phyloP scores from a whole-genome alignment of 2,329 filamentous ascomycete genomes.

The Lachnellula cervina region DNA sequence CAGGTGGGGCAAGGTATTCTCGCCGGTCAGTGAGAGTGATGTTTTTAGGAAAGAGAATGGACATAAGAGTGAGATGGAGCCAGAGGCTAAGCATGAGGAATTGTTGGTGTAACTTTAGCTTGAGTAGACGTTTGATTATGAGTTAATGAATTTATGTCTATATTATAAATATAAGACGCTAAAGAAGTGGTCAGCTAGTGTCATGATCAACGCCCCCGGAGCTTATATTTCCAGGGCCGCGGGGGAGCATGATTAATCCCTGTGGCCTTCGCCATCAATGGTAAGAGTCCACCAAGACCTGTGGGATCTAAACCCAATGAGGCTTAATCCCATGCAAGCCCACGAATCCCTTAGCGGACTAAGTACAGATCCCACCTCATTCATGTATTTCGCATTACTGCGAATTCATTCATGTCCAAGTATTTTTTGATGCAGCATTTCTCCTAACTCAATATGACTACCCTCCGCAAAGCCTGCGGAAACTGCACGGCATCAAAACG shows the following conservation, averaged over 20 bases:
- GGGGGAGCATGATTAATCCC: no score
- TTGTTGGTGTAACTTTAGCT: slow-evolving; percentile 4
- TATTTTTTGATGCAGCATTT: not conserved
- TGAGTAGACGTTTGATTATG: no score
- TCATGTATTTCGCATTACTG: not conserved
- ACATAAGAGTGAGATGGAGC: slow-evolving; percentile 17
- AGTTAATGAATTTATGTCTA: no score
- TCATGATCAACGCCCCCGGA: no score
- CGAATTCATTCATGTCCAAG: not conserved
- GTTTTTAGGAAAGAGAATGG: slow-evolving; percentile 27
- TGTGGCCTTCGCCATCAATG: no score
- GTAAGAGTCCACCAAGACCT: not conserved
- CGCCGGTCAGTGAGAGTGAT: slow-evolving; percentile 25
- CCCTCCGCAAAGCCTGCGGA: slow-evolving; percentile 7
- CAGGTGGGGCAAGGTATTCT: slow-evolving; percentile 29
- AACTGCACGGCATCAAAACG: slow-evolving; percentile 8
- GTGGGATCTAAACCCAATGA: slow-evolving; percentile 8
- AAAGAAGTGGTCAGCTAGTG: no score
- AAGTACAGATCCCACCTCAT: not conserved
- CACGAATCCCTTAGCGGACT: not conserved
- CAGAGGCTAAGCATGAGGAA: slow-evolving; percentile 16
- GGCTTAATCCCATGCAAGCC: slow-evolving; percentile 1
- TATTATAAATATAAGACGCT: no score
- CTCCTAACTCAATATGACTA: slow-evolving; percentile 2
- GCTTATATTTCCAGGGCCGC: no score